Evolutionary conservation across 2,329 filamentous ascomycete species (phyloP).

Genomic region (Zalaria obscura): DNA sequence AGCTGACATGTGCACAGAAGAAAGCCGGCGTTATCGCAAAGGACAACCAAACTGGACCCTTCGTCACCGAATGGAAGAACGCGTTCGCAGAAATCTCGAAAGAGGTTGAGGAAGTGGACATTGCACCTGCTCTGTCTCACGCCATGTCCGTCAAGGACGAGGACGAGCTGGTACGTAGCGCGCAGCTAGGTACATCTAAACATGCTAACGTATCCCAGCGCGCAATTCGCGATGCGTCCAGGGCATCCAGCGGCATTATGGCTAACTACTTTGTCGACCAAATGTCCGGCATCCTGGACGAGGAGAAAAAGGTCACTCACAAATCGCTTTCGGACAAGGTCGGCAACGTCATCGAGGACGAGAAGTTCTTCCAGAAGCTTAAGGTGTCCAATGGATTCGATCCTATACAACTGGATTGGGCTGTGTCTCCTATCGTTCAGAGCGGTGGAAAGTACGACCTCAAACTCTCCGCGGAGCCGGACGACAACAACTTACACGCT

Average conservation of each 20-base stretch:
- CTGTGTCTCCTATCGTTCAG: conserved; percentile 77
- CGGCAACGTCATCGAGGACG: conserved; percentile 79
- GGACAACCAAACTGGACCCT: conserved; percentile 72
- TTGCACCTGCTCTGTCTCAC: conserved; percentile 65
- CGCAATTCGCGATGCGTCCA: conserved; percentile 84
- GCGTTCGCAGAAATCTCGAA: conserved; percentile 63
- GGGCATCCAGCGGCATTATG: conserved; percentile 88
- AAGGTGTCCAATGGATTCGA: conserved; percentile 85
- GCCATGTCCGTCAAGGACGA: conserved; percentile 92
- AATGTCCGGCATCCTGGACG: conserved; percentile 90
- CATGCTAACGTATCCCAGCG: conserved; percentile 35
- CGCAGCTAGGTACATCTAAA: background rate
- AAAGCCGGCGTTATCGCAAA: conserved; percentile 82
- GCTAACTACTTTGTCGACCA: conserved; percentile 95
- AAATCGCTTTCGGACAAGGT: conserved; percentile 75
- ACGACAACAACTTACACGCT: conserved; percentile 68
- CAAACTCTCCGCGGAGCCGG: conserved; percentile 62
- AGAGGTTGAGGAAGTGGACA: conserved; percentile 78
- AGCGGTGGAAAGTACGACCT: conserved; percentile 93
- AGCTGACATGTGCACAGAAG: conserved; percentile 39
- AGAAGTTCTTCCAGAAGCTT: conserved; percentile 79
- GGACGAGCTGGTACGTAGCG: conserved; percentile 56
- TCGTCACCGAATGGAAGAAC: conserved; percentile 94
- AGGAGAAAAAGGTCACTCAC: conserved; percentile 95
- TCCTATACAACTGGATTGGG: conserved; percentile 81